phyloP scores from a whole-genome alignment of 768 basidiomycete species.

The Leccinellum albellum region DNA sequence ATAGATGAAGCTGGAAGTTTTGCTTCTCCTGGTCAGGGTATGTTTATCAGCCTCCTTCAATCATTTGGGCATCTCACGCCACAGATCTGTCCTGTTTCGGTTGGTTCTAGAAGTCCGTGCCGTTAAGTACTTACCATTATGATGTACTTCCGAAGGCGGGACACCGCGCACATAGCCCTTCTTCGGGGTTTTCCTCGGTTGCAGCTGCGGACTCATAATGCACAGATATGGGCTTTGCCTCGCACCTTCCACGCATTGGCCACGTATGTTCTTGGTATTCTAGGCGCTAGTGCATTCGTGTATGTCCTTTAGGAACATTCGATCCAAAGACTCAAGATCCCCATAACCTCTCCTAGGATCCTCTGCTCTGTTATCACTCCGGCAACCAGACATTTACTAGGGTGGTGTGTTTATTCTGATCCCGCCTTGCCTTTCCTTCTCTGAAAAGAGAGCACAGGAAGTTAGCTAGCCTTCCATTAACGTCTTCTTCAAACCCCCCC shows the following conservation, averaged over 20 bases:
- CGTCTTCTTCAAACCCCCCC: not conserved
- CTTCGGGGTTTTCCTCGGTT: not conserved
- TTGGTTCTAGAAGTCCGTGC: not conserved
- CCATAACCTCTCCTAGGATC: not conserved
- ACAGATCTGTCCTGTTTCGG: not conserved
- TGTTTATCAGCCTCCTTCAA: too few relatives aligned
- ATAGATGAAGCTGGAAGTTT: not conserved
- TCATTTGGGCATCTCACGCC: too few relatives aligned
- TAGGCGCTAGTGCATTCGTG: not conserved
- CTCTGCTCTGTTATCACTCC: not conserved
- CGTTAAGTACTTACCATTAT: not conserved
- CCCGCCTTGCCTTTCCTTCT: not conserved
- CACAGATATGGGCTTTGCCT: not conserved
- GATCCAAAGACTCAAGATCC: not conserved
- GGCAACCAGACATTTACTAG: not conserved
- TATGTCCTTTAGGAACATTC: not conserved
- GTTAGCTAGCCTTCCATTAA: not conserved
- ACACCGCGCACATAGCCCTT: not conserved
- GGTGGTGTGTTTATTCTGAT: not conserved
- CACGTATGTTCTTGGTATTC: not conserved
- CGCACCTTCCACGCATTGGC: not conserved
- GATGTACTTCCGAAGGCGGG: not conserved
- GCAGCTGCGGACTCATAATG: not conserved
- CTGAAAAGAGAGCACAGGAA: slow-evolving; percentile 2
- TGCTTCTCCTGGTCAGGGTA: too few relatives aligned